Evolutionary conservation across 768 basidiomycete species (phyloP).

Genomic region (Tulasnella sp.): DNA sequence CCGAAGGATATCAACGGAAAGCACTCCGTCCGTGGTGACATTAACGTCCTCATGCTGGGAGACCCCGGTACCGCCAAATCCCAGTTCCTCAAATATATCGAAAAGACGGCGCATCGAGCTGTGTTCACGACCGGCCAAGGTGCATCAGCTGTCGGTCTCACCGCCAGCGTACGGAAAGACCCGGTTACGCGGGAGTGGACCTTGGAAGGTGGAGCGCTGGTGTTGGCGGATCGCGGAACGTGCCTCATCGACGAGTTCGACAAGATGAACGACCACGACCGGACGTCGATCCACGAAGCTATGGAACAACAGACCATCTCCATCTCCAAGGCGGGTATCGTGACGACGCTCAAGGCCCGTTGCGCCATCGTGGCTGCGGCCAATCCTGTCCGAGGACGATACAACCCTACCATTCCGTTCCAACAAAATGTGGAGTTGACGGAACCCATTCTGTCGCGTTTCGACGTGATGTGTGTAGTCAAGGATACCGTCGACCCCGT

Average conservation of each 20-base stretch:
- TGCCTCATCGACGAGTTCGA: conserved; percentile 99
- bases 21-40: conserved; percentile 93
- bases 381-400: conserved; percentile 93
- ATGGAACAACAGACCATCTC: conserved; percentile 99
- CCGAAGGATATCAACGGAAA: conserved; percentile 96
- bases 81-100: conserved; percentile 97
- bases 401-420: conserved; percentile 98
- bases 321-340: conserved; percentile 97
- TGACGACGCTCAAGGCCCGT: conserved; percentile 95
- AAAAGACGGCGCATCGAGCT: conserved; percentile 96
- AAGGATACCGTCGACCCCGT: conserved; percentile 97
- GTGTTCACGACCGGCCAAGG: conserved; percentile 99
- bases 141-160: conserved; percentile 96
- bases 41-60: conserved; percentile 92
- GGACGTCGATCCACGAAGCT: conserved; percentile 98
- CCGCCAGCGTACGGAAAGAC: conserved; percentile 98
- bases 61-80: conserved; percentile 99
- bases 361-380: conserved; percentile 98
- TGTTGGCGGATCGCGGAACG: conserved; percentile 96
- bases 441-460: conserved; percentile 95
- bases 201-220: conserved; percentile 93
- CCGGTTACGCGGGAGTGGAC: conserved; percentile 98
- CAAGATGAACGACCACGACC: conserved; percentile 99
- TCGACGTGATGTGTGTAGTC: conserved; percentile 96
- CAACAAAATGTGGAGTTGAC: conserved; percentile 98